Conservation (phyloP, 768 basidiomycete genomes). For the Ephemerocybe angulata region DNA sequence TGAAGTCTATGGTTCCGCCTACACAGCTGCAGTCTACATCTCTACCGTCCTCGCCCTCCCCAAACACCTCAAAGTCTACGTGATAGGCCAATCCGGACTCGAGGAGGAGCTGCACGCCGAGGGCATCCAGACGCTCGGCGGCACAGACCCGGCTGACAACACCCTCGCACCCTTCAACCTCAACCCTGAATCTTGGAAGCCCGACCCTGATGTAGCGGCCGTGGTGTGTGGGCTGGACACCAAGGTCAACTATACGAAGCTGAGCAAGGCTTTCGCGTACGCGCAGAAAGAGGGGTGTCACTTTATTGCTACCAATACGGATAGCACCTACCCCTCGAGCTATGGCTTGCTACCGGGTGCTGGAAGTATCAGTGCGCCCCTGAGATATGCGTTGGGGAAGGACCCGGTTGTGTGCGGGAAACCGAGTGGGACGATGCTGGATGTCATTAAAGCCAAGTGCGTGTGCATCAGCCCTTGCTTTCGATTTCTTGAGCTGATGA, state of each 20-base stretch:
- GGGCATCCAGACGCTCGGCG: constrained; percentile 76
- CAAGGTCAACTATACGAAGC: constrained; percentile 88
- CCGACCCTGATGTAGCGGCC: constrained; percentile 78
- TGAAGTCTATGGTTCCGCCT: constrained; percentile 96
- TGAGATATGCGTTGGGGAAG: constrained; percentile 66
- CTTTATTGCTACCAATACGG: constrained; percentile 90
- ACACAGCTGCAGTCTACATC: constrained; percentile 64
- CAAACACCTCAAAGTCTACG: constrained; percentile 90
- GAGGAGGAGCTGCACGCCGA: constrained; percentile 93
- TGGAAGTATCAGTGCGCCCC: constrained; percentile 79
- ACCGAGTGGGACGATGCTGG: constrained; percentile 87
- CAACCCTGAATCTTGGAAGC: constrained; percentile 19
- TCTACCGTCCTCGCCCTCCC: constrained; percentile 88
- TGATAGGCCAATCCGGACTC: constrained; percentile 86
- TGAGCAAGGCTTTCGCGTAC: constrained; percentile 89
- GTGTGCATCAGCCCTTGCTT: constrained; percentile 12
- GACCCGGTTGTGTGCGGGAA: constrained; percentile 85
- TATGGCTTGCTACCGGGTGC: constrained; percentile 78
- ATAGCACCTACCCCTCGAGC: constrained; percentile 82
- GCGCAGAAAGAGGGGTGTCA: constrained; percentile 75
- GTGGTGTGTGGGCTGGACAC: constrained; percentile 93
- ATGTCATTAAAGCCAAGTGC: constrained; percentile 76
- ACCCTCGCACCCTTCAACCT: constrained; percentile 61
- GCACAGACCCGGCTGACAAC: constrained; percentile 83
- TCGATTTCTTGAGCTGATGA: constrained; percentile 10